A percentile compares a stretch with the other conserved stretches of the same genome.
These are phyloP conservation scores for Diutina pseudorugosa DNA, from an alignment of 1,139 yeast species.

Conservation along the genomic window DNA sequence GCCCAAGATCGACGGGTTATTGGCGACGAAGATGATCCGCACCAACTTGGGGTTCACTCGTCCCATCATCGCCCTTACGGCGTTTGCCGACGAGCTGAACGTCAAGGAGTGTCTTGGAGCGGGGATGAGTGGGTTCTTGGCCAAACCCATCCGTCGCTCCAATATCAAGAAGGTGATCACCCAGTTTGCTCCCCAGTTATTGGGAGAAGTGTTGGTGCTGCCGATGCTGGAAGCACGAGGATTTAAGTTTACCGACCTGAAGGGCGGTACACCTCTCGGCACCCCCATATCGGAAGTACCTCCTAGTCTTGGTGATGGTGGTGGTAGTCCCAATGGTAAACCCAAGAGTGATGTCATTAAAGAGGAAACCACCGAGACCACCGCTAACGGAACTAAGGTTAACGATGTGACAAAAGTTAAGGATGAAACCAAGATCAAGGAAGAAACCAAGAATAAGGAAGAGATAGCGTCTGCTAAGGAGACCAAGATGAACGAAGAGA, in stretches of 20 bases:
- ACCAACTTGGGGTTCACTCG: conserved; percentile 46
- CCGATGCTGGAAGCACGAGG: background rate
- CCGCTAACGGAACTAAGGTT: no score
- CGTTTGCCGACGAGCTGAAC: conserved; percentile 84
- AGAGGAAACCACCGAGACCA: no score
- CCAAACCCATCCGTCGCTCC: conserved; percentile 53
- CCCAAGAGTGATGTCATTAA: background rate
- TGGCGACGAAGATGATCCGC: conserved; percentile 68
- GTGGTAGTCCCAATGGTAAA: background rate
- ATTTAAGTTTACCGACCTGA: background rate
- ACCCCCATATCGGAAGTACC: background rate
- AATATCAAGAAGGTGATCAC: conserved; percentile 2
- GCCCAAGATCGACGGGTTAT: conserved; percentile 85
- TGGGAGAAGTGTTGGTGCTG: background rate
- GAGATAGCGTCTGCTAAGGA: no score
- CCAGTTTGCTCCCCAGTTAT: background rate
- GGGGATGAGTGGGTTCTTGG: conserved; percentile 82
- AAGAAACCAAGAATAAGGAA: no score
- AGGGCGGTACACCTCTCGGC: background rate
- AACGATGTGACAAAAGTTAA: no score
- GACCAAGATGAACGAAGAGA: no score
- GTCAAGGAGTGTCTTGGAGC: conserved; percentile 63
- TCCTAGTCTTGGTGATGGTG: background rate
- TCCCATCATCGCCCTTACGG: conserved; percentile 90
- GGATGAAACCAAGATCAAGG: no score